Evolutionary conservation across 2,329 filamentous ascomycete genomes (phyloP).

Genomic region (Cordyceps tenuipes): DNA sequence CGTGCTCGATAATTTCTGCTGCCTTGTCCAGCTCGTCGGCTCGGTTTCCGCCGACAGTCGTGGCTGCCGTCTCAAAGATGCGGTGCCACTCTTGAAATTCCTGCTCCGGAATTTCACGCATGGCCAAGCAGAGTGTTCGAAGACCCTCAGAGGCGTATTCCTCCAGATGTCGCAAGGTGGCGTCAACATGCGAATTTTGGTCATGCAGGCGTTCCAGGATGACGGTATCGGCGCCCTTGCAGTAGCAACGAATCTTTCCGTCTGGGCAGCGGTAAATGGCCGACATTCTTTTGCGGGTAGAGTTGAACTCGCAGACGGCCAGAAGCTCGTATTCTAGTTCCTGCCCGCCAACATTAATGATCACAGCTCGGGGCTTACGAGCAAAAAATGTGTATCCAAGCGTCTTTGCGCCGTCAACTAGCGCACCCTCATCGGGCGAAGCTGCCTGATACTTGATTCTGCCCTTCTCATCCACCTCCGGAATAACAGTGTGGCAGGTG

Average conservation of each 20-base stretch:
- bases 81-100: conserved; percentile 84
- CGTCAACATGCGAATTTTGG: conserved; percentile 78
- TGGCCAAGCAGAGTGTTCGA: conserved; percentile 86
- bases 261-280: conserved; percentile 94
- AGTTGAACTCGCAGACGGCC: conserved; percentile 99
- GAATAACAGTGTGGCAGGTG: conserved; percentile 95
- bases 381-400: conserved; percentile 88
- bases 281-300: conserved; percentile 87
- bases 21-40: conserved; percentile 96
- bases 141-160: conserved; percentile 96
- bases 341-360: conserved; percentile 66
- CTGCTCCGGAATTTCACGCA: conserved; percentile 84
- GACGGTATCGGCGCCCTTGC: conserved; percentile 95
- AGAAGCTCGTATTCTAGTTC: conserved; percentile 81
- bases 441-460: conserved; percentile 96
- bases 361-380: conserved; percentile 80
- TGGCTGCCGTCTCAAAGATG: conserved; percentile 80
- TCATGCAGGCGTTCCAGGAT: conserved; percentile 83
- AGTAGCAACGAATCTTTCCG: conserved; percentile 88
- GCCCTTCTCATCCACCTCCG: conserved; percentile 72
- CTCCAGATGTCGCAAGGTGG: conserved; percentile 90
- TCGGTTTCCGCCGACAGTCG: conserved; percentile 85
- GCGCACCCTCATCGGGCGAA: conserved; percentile 92
- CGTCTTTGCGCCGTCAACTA: conserved; percentile 80
- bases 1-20: conserved; percentile 87